Percentiles rank a stretch among this genome's conserved stretches.
Conservation (phyloP, 345 rosid genomes). For the Acer campestre region DNA sequence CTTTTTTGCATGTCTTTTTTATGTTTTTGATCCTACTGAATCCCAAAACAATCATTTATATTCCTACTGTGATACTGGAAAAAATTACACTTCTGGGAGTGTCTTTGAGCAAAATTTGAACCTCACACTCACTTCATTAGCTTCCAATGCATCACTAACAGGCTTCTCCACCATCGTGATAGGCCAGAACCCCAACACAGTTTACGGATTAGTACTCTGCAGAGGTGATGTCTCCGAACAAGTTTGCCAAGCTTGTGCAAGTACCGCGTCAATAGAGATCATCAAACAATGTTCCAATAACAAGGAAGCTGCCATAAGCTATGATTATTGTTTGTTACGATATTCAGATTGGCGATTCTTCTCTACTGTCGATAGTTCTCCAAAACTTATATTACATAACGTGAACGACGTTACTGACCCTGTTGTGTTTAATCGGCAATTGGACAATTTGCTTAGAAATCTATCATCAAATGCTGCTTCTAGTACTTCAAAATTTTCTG, state of each 20-base stretch:
- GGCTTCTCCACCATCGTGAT: slow-evolving; percentile 18
- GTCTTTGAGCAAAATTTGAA: slow-evolving; percentile 27
- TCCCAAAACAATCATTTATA: background rate
- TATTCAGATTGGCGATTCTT: slow-evolving; percentile 35
- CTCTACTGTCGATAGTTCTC: slow-evolving; percentile 5
- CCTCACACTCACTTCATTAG: slow-evolving; percentile 24
- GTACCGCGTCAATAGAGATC: slow-evolving; percentile 13
- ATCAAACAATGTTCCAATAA: slow-evolving; percentile 27
- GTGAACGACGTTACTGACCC: background rate
- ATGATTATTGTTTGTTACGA: slow-evolving; percentile 26
- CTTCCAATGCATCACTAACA: slow-evolving; percentile 27
- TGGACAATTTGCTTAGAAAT: slow-evolving; percentile 23
- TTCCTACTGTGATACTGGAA: slow-evolving; percentile 10
- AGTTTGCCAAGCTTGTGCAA: slow-evolving; percentile 35
- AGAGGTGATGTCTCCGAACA: slow-evolving; percentile 22
- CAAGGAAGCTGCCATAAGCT: slow-evolving; percentile 26
- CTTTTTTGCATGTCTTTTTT: slow-evolving; percentile 5
- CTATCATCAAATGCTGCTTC: slow-evolving; percentile 29
- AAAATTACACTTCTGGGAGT: slow-evolving; percentile 31
- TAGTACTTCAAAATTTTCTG: slow-evolving; percentile 30
- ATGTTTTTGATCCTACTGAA: background rate
- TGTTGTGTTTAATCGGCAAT: slow-evolving; percentile 16
- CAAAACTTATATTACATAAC: fast-evolving
- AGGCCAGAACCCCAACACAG: slow-evolving; percentile 18
- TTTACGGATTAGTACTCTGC: slow-evolving; percentile 35